Base-by-base conservation (phyloP, 148 eudicot genomes). In the Polygonum maritimum region DNA sequence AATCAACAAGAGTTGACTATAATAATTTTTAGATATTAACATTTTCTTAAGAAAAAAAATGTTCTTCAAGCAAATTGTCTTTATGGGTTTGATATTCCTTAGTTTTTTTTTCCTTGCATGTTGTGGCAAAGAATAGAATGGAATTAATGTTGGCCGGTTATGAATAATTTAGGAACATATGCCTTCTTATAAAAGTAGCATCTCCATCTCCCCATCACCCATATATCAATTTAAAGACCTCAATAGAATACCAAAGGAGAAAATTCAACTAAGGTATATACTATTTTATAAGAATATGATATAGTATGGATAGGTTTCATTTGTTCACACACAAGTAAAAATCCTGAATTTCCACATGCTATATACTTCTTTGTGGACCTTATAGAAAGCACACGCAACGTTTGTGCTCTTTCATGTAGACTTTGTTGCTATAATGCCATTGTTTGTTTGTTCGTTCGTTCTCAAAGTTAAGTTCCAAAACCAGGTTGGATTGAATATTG, bases 161-260 rank as follows among this genome's bases (percentile, higher is more conserved):
- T 67, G 45, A 15, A 67, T 35, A n/a, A 63, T 14, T 31, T 16
- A 67, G 45, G 71, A 67, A 67, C 38, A 67, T 67, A 67, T 67
- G 45, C 71, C 21, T 9, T 33, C 8, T 67, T 15, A 67, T 45
- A 35, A 35, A 67, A 67, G 71, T 67, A 67, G 71, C 71, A 67
- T 22, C 71, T 67, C 44, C 41, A 38, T 67, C 15, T 67, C 44
- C 71, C 45, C 44, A 67, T 67, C 71, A 35, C 71, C 71, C 71
- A 67, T 14, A 67, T 67, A 67, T 13, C 9, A 10, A 67, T 36
- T 35, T 67, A 6, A 22, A 67, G 45, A n/a, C 10, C 14, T 67
- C 71, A 38, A 67, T 67, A 35, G 36, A 60, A 31, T 16, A 36
- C 21, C 71, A 41, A 62, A 35, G 18, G 39, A 62, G 39, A 13